Evolutionary conservation across 805 yeast genomes (phyloP).

Genomic region (Saccharomyces jurei): DNA sequence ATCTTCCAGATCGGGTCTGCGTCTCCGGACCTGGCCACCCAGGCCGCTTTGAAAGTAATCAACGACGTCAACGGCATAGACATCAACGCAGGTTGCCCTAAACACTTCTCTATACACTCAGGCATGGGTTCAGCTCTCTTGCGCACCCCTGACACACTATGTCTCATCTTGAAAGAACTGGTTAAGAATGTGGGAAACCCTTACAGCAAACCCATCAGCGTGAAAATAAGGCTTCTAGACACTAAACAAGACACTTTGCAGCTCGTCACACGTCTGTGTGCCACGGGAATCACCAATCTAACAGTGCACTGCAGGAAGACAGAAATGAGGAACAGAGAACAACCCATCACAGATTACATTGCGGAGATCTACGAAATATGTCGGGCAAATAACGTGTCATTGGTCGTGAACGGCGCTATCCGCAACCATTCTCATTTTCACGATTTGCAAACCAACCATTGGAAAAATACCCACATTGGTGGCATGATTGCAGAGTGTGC

Average conservation of each 20-base stretch:
- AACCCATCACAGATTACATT: constrained; percentile 66
- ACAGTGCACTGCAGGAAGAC: constrained; percentile 90
- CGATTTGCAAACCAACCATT: constrained; percentile 43
- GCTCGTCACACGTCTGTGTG: constrained; percentile 48
- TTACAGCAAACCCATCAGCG: constrained; percentile 71
- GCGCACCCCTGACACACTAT: constrained; percentile 70
- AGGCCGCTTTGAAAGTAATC: constrained; percentile 77
- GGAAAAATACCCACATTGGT: constrained; percentile 50
- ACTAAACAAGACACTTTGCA: constrained; percentile 50
- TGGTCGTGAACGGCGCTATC: constrained; percentile 79
- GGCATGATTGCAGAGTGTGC: constrained; percentile 93
- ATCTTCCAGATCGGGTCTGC: constrained; percentile 91
- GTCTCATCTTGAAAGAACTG: constrained; percentile 55
- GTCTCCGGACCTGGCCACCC: constrained; percentile 72
- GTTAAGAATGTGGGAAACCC: constrained; percentile 80
- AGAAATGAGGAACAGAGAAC: constrained; percentile 80
- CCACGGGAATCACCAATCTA: constrained; percentile 77
- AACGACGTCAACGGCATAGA: constrained; percentile 88
- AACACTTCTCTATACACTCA: constrained; percentile 85
- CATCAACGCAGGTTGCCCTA: constrained; percentile 94
- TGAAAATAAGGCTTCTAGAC: constrained; percentile 76
- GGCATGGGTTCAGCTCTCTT: constrained; percentile 98
- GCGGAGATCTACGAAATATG: constrained; percentile 55
- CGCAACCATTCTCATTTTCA: constrained; percentile 44
- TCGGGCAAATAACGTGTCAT: constrained; percentile 51